phyloP scores from a whole-genome alignment of 2,329 filamentous ascomycete species.

The Alternaria gaisen region DNA sequence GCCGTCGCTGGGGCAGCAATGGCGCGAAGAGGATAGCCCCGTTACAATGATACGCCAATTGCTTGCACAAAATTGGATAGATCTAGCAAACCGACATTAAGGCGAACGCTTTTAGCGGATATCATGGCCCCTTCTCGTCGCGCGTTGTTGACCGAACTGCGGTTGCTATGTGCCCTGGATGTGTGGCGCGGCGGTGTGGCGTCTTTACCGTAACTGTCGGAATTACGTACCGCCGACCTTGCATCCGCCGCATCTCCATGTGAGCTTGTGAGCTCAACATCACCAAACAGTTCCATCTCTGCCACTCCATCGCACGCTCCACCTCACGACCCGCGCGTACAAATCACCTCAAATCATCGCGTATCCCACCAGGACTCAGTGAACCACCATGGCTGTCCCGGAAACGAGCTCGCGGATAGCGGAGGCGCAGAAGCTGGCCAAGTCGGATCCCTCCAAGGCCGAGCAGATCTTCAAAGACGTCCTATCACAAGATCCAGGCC shows the following conservation, averaged over 20 bases:
- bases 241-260: constrained; percentile 18
- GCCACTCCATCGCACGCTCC: constrained; percentile 14
- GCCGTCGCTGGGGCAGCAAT: constrained; percentile 45
- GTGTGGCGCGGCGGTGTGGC: constrained; percentile 2
- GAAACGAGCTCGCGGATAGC: constrained; percentile 74
- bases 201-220: constrained; percentile 4
- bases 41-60: constrained; percentile 9
- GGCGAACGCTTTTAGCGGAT: not conserved
- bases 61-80: constrained; percentile 9
- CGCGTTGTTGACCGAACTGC: constrained; percentile 12
- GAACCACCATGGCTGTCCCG: constrained; percentile 44
- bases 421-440: constrained; percentile 86
- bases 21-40: constrained; percentile 12
- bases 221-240: constrained; percentile 16
- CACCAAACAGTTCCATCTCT: constrained; percentile 20
- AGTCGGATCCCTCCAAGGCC: constrained; percentile 82
- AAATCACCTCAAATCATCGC: not conserved
- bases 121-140: constrained; percentile 3
- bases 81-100: not conserved
- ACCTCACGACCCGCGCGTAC: constrained; percentile 4
- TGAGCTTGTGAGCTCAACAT: constrained; percentile 25
- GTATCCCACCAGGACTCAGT: constrained; percentile 3
- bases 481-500: constrained; percentile 82
- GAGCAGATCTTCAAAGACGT: constrained; percentile 90
- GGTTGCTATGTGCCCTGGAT: constrained; percentile 15